Evolutionary conservation across 2,329 filamentous ascomycete genomes (phyloP), one percentile per base, ranked within the genome.

Genomic region (Colletotrichum melonis): DNA sequence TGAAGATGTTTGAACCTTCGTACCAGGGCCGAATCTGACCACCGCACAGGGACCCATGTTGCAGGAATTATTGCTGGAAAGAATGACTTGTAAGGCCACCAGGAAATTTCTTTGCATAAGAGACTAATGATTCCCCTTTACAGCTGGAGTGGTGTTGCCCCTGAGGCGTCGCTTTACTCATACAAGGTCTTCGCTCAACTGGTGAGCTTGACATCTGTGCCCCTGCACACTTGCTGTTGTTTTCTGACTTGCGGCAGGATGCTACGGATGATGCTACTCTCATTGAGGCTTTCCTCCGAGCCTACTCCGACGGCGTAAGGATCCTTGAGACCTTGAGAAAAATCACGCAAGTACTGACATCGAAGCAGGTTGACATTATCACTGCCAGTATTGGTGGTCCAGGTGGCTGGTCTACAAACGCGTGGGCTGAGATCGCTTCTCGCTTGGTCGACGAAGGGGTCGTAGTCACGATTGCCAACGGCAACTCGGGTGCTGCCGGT

Each of bases 381-480:
- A 84, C 83, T 5, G 80, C 82, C 22, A 85, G 82, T 66, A 81
- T 86, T 63, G 83, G 84, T 1, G 74, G 78, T 4, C 78, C 81
- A 1, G 78, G 80, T 56, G 86, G 86, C 22, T 82, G 78, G 77
- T 75, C 80, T 0, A 78, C 79, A 26, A 76, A 82, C 38, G 78
- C 82, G n/a, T 82, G 80, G 80, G 81, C 83, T 38, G 79, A 80
- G n/a, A 81, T 84, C 6, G 80, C 82, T 4, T 80, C 81, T 6
- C 80, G 83, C 32, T 81, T 86, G 57, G 83, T 82, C 12, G 82
- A 85, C 8, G 79, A 84, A 26, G 88, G 88, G 8, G 81, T 89
- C 1, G 84, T 88, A 9, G 83, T 88, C 19, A 84, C 85, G 11
- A 84, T 89, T 28, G 85, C 88, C 1, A 87, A 86, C 5, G 88